A percentile compares a stretch with the other conserved stretches of the same genome.
Evolutionary conservation across 257 asterid species (phyloP).

Genomic region (Fraxinus anomala): DNA sequence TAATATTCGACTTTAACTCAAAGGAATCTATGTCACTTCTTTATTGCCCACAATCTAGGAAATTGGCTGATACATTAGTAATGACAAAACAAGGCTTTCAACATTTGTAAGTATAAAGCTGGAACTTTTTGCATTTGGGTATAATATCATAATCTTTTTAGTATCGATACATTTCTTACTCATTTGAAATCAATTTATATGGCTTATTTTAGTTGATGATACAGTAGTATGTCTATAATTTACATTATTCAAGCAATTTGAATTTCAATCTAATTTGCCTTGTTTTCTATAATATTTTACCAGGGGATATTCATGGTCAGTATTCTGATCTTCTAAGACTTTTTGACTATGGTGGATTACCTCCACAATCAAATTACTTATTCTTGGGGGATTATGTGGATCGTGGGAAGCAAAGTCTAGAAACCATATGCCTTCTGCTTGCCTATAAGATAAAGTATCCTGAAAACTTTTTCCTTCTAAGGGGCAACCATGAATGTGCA

Average conservation of each 20-base stretch:
- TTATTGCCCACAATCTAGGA: not conserved
- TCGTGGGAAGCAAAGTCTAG: conserved; percentile 10
- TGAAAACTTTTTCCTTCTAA: not conserved
- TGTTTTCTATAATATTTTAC: not conserved
- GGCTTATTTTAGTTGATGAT: not conserved
- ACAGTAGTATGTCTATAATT: not conserved
- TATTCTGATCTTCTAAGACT: conserved; percentile 7
- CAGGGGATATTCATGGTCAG: conserved; percentile 15
- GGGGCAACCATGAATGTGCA: conserved; percentile 1
- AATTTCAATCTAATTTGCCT: not conserved
- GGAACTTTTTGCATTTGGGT: not conserved
- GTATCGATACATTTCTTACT: not conserved
- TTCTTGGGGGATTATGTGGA: conserved; percentile 13
- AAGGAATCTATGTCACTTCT: not conserved
- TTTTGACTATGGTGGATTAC: conserved; percentile 11
- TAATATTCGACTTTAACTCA: not conserved
- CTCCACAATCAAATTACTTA: conserved; percentile 4
- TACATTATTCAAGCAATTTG: not conserved
- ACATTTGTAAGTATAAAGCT: not conserved
- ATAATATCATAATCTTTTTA: not conserved
- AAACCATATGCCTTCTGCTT: not conserved
- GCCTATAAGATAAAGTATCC: conserved; percentile 1
- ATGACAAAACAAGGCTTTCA: not conserved
- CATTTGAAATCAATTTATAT: not conserved
- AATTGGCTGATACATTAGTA: not conserved